Percentiles rank a stretch among this genome's conserved stretches.
phyloP scores from a whole-genome alignment of 176 grass and related monocot species.

The Eleusine indica region DNA sequence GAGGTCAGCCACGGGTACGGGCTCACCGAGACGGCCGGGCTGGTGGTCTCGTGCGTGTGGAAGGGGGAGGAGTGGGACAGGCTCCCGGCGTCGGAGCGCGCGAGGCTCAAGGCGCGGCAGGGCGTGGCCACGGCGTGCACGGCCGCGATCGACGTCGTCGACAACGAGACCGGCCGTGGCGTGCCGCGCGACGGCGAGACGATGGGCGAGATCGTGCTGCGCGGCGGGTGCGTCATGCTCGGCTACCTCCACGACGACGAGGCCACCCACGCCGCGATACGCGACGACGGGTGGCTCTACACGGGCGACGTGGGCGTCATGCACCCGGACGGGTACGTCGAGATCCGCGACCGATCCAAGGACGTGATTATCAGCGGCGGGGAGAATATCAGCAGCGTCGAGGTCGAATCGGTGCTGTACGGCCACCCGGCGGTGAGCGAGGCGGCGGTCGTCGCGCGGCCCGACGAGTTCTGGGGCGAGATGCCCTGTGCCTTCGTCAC shows the following conservation, averaged over 20 bases:
- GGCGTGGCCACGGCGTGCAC: slow-evolving; percentile 42
- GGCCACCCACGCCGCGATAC: slow-evolving; percentile 40
- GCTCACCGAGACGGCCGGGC: too few relatives aligned
- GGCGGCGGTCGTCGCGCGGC: slow-evolving; percentile 54
- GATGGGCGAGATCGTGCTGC: slow-evolving; percentile 67
- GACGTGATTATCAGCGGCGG: slow-evolving; percentile 65
- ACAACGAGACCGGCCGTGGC: slow-evolving; percentile 56
- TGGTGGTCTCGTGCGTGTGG: too few relatives aligned
- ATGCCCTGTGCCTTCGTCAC: slow-evolving; percentile 81
- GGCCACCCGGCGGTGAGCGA: slow-evolving; percentile 55
- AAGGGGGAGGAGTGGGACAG: slow-evolving; percentile 54
- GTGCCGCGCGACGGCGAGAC: slow-evolving; percentile 55
- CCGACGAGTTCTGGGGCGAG: slow-evolving; percentile 71
- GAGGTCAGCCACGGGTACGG: too few relatives aligned
- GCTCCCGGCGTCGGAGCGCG: slow-evolving; percentile 46
- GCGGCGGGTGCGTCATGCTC: slow-evolving; percentile 63
- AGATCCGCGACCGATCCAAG: slow-evolving; percentile 60
- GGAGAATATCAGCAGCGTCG: slow-evolving; percentile 66
- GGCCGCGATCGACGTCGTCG: slow-evolving; percentile 61
- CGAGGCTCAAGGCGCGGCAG: slow-evolving; percentile 53
- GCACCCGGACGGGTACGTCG: slow-evolving; percentile 62
- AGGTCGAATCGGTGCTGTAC: slow-evolving; percentile 58
- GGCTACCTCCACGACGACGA: slow-evolving; percentile 63
- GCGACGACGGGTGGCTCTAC: slow-evolving; percentile 58
- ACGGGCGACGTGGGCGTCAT: slow-evolving; percentile 57